Evolutionary conservation across 2,329 filamentous ascomycete genomes (phyloP), one percentile per base, ranked within the genome.

Genomic region (Taxawa tesnikishii): DNA sequence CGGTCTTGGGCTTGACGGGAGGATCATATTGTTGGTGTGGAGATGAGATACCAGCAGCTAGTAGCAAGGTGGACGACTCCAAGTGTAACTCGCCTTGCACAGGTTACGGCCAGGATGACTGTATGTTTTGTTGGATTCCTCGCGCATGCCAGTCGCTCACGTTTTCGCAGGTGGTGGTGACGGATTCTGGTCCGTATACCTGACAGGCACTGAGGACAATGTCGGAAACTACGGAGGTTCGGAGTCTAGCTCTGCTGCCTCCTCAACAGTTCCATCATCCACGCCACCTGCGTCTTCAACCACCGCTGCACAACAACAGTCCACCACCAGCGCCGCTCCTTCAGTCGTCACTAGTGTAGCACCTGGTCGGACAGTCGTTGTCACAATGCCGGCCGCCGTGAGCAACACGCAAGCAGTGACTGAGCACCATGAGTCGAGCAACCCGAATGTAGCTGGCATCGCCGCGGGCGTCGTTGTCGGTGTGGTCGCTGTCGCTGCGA

Each of bases 391-490:
- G 6, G 50, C 40, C 34, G 41, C 44, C 23, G 38, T 46, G 67
- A 44, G 33, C 18, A 42, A 45, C n/a, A 41, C 45, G 67, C 47
- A 44, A 65, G 64, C 10, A 48, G 71, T 36, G 65, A 62, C 61
- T 69, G 74, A 52, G 63, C 60, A 2, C 67, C 70, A 31, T 12
- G 59, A 25, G 45, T 68, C 21, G 46, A 43, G 43, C 13, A 50
- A 53, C 13, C 63, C 76, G n/a, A 87, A 79, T 51, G 81, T 75
- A n/a, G 81, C 75, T 24, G 84, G 79, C 29, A 87, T 96, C 43
- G 85, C 81, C 12, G 88, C 78, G 7, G 88, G 88, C 38, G 82
- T 84, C 2, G 87, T 94, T 2, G 81, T 90, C 6, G 85, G 83
- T 37, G 73, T 94, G 2, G 63, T 93, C 2, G 81, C 62, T 2